A percentile compares a stretch with the other conserved stretches of the same genome.
Evolutionary conservation across 257 asterid genomes (phyloP).

Genomic region (Haberlea rhodopensis): DNA sequence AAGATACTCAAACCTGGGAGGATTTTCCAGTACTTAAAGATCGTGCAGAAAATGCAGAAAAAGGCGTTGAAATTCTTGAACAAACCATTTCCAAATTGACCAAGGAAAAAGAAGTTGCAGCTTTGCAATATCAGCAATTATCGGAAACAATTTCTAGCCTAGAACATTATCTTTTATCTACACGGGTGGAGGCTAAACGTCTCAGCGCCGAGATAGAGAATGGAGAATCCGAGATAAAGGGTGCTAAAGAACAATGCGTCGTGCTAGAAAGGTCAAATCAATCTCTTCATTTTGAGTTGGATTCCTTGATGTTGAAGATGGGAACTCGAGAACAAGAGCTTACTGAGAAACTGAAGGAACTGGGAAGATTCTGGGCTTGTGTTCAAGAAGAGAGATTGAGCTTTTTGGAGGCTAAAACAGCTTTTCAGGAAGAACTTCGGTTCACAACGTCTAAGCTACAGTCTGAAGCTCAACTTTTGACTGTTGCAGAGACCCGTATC

Average conservation of each 20-base stretch:
- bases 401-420: slow-evolving; percentile 94
- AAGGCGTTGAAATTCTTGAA: slow-evolving; percentile 64
- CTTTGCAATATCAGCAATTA: slow-evolving; percentile 57
- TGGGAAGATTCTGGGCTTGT: slow-evolving; percentile 79
- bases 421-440: slow-evolving; percentile 87
- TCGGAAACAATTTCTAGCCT: slow-evolving; percentile 56
- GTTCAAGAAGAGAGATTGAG: slow-evolving; percentile 88
- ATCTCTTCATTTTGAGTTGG: slow-evolving; percentile 79
- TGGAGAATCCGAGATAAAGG: slow-evolving; percentile 61
- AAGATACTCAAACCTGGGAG: slow-evolving; percentile 63
- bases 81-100: slow-evolving; percentile 52
- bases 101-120: slow-evolving; percentile 67
- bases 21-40: slow-evolving; percentile 58
- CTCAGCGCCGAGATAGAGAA: slow-evolving; percentile 59
- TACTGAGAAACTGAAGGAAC: slow-evolving; percentile 79
- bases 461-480: slow-evolving; percentile 56
- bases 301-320: slow-evolving; percentile 65
- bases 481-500: slow-evolving; percentile 49
- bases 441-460: slow-evolving; percentile 65
- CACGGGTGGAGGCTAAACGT: slow-evolving; percentile 59
- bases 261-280: slow-evolving; percentile 66
- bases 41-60: slow-evolving; percentile 74
- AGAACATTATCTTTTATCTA: slow-evolving; percentile 53
- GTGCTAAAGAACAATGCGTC: slow-evolving; percentile 68
- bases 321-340: slow-evolving; percentile 78